Conservation (phyloP, 2,329 filamentous ascomycete species). For the Ascochyta clinopodiicola region DNA sequence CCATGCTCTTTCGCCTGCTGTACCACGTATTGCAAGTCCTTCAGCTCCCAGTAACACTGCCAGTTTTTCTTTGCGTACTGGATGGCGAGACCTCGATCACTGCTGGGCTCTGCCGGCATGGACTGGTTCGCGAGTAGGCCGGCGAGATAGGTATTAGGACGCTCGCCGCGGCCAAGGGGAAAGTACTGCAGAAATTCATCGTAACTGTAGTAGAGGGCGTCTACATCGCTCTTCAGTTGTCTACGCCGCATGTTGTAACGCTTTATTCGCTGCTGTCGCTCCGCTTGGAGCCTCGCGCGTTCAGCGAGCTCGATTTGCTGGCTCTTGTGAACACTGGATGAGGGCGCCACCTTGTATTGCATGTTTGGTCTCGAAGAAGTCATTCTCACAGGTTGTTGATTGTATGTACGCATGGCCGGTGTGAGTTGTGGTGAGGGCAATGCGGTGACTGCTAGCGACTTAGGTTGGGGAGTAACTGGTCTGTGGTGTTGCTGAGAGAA, state of each 20-base stretch:
- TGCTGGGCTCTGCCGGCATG: slow-evolving; percentile 6
- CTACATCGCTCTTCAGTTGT: slow-evolving; percentile 11
- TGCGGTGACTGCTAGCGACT: background rate
- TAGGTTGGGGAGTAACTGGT: background rate
- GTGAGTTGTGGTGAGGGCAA: background rate
- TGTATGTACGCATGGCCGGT: background rate
- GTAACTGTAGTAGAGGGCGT: slow-evolving; percentile 17
- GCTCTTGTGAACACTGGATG: background rate
- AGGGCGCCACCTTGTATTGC: background rate
- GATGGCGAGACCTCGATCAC: slow-evolving; percentile 20
- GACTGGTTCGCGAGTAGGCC: slow-evolving; percentile 18
- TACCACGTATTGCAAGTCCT: background rate
- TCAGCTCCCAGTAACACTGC: slow-evolving; percentile 6
- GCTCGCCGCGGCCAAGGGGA: slow-evolving; percentile 2
- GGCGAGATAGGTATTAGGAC: slow-evolving; percentile 3
- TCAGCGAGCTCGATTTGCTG: background rate
- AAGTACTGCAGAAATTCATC: slow-evolving; percentile 11
- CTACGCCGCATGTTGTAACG: background rate
- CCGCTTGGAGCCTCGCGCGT: background rate
- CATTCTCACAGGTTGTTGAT: background rate
- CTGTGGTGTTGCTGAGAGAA: background rate
- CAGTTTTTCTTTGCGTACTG: slow-evolving; percentile 21
- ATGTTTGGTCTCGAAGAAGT: background rate
- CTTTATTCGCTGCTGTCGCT: background rate
- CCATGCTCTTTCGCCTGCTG: background rate